Conservation (phyloP, 2,329 filamentous ascomycete genomes). For the Raffaelea albimanens region DNA sequence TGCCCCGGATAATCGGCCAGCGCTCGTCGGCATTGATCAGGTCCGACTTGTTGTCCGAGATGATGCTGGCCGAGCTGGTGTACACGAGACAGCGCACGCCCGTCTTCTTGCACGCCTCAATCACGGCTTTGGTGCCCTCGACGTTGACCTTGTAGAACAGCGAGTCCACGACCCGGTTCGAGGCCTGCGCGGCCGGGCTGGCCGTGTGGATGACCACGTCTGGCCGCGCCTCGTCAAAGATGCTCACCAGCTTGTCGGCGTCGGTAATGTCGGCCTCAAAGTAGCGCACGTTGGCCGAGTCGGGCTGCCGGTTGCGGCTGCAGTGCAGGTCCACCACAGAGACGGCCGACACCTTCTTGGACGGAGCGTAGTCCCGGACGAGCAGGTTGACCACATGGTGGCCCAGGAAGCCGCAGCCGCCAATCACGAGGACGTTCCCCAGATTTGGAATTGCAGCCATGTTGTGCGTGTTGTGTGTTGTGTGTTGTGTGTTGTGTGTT, state of each 20-base stretch:
- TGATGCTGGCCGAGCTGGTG: slow-evolving; percentile 79
- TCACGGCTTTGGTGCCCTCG: slow-evolving; percentile 68
- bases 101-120: slow-evolving; percentile 61
- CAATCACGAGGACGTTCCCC: slow-evolving; percentile 67
- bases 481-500: not conserved
- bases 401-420: slow-evolving; percentile 77
- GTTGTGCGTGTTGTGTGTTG: slow-evolving; percentile 20
- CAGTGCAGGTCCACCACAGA: slow-evolving; percentile 66
- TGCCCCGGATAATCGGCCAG: slow-evolving; percentile 66
- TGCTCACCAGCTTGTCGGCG: slow-evolving; percentile 43
- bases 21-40: slow-evolving; percentile 78
- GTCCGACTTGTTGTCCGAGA: slow-evolving; percentile 72
- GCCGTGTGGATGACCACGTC: slow-evolving; percentile 89
- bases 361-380: slow-evolving; percentile 44
- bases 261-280: slow-evolving; percentile 73
- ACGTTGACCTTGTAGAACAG: slow-evolving; percentile 79
- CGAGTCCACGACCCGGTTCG: slow-evolving; percentile 42
- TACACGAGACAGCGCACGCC: slow-evolving; percentile 79
- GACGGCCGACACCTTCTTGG: slow-evolving; percentile 36
- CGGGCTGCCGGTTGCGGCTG: slow-evolving; percentile 54
- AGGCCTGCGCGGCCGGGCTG: slow-evolving; percentile 52
- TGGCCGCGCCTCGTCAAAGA: slow-evolving; percentile 60
- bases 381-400: slow-evolving; percentile 72
- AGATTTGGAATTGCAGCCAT: slow-evolving; percentile 30
- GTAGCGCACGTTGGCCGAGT: slow-evolving; percentile 51